phyloP scores from a whole-genome alignment of 768 basidiomycete genomes.

The Trichaptum fuscoviolaceum region DNA sequence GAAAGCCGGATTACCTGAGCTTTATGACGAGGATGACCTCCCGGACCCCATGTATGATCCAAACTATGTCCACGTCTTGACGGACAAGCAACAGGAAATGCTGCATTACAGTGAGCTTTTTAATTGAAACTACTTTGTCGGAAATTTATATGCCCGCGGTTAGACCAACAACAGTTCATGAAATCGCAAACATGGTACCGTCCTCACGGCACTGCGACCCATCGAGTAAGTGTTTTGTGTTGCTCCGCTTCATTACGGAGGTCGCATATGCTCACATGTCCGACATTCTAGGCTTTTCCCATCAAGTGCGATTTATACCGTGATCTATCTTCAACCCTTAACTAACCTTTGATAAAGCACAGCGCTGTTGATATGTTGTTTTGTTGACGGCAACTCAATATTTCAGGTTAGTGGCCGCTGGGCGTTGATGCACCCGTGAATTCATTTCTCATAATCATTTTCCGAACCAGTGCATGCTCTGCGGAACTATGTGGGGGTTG shows the following conservation, averaged over 20 bases:
- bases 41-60: slow-evolving; percentile 73
- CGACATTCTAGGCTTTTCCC: slow-evolving; percentile 51
- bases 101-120: slow-evolving; percentile 54
- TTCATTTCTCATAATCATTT: slow-evolving; percentile 7
- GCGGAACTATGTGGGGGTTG: slow-evolving; percentile 78
- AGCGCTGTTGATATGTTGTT: slow-evolving; percentile 66
- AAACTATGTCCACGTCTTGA: slow-evolving; percentile 67
- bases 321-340: slow-evolving; percentile 2
- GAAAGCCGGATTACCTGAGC: slow-evolving; percentile 57
- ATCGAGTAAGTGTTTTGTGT: slow-evolving; percentile 40
- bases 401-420: slow-evolving; percentile 52
- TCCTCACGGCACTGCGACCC: slow-evolving; percentile 79
- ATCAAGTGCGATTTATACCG: slow-evolving; percentile 42
- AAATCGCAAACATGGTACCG: slow-evolving; percentile 81
- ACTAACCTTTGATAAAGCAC: slow-evolving; percentile 32
- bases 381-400: slow-evolving; percentile 73
- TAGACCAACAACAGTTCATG: slow-evolving; percentile 66
- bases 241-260: not conserved
- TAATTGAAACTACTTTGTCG: slow-evolving; percentile 6
- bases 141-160: slow-evolving; percentile 6
- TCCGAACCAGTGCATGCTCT: slow-evolving; percentile 47
- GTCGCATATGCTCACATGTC: slow-evolving; percentile 5
- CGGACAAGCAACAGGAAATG: slow-evolving; percentile 56
- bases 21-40: slow-evolving; percentile 73
- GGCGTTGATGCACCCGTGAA: not conserved